A percentile compares a stretch with the other conserved stretches of the same genome.
Evolutionary conservation across 2,329 filamentous ascomycete species (phyloP).

Genomic region (Cladosporium sp.): DNA sequence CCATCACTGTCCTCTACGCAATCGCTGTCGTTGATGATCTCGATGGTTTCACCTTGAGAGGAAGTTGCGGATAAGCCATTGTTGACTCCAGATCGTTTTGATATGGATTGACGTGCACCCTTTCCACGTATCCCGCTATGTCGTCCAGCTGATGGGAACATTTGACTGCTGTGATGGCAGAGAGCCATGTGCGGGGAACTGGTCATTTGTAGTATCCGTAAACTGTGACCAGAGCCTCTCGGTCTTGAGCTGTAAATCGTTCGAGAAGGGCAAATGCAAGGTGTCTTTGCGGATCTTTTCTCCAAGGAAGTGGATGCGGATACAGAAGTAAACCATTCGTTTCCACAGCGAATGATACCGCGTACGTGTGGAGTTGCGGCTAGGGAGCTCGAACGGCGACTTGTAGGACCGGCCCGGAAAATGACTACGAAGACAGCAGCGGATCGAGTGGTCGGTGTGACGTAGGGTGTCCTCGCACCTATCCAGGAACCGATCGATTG

Average conservation of each 20-base stretch:
- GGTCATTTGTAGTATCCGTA: neutral
- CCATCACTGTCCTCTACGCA: no score
- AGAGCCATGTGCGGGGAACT: fast-evolving
- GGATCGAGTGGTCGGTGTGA: slow-evolving; percentile 17
- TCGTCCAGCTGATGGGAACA: no score
- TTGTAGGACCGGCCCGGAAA: slow-evolving; percentile 18
- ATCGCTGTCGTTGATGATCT: no score
- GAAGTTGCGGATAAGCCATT: no score
- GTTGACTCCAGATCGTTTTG: no score
- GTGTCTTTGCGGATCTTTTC: neutral
- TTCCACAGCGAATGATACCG: slow-evolving; percentile 16
- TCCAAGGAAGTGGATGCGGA: neutral
- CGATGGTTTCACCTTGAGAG: no score
- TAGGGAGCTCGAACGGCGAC: slow-evolving; percentile 17
- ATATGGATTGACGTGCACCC: no score
- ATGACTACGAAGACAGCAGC: slow-evolving; percentile 19
- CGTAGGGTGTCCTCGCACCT: slow-evolving; percentile 18
- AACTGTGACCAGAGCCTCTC: neutral
- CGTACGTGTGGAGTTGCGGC: slow-evolving; percentile 5
- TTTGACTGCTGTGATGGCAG: neutral
- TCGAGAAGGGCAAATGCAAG: neutral
- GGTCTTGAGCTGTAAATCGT: neutral
- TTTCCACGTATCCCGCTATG: no score
- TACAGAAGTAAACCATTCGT: slow-evolving; percentile 1
- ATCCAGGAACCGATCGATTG: no score